phyloP scores from a whole-genome alignment of 2,329 filamentous ascomycete species.

The Colletotrichum sp. region DNA sequence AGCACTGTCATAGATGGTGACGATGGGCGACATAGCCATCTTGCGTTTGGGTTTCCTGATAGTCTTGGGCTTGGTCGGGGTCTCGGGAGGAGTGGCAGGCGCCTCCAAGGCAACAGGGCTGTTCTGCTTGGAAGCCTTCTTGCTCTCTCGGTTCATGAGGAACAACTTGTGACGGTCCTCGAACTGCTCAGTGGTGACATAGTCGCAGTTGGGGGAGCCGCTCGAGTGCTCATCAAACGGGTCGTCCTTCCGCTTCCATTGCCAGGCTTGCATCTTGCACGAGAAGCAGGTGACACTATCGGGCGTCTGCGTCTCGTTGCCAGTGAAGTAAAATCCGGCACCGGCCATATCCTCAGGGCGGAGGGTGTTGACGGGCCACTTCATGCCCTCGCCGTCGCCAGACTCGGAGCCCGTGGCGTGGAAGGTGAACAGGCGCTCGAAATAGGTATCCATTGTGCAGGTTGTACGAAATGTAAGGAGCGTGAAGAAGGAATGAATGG shows the following conservation, averaged over 20 bases:
- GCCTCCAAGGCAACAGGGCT: fast-evolving
- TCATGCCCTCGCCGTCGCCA: background rate
- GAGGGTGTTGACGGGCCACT: background rate
- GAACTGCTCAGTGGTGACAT: background rate
- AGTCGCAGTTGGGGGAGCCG: background rate
- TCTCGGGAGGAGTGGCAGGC: background rate
- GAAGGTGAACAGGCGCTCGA: background rate
- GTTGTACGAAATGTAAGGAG: no score
- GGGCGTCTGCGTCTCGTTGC: fast-evolving
- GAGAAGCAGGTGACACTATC: background rate
- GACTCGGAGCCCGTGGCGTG: background rate
- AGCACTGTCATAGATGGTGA: background rate
- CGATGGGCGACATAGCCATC: background rate
- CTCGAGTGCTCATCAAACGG: background rate
- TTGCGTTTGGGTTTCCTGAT: no score
- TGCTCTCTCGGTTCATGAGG: background rate
- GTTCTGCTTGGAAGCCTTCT: background rate
- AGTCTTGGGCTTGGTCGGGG: background rate
- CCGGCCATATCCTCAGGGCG: conserved; percentile 7
- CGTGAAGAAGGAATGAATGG: background rate
- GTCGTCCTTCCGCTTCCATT: conserved; percentile 8
- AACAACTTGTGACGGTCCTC: background rate
- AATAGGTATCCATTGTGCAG: background rate
- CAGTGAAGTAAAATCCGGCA: background rate
- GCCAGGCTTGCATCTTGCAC: background rate